Evolutionary conservation across 306 rosid genomes (phyloP), one percentile per base, ranked within the genome.

Genomic region (Fagus sylvatica): DNA sequence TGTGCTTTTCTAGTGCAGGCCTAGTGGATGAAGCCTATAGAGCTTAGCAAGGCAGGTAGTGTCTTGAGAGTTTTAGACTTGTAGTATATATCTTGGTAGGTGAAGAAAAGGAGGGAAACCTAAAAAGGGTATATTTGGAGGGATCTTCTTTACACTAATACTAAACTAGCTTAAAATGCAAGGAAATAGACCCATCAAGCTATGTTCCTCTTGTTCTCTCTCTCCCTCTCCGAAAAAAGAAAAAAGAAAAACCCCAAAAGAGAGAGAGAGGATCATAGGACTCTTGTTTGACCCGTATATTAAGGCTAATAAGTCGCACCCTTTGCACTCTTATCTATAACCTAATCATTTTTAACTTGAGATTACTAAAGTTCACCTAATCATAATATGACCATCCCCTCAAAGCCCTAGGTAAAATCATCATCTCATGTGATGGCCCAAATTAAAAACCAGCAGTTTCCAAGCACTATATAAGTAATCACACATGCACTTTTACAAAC

Each of bases 231-330:
- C 73, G 60, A 5, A 74, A 51, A 39, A 64, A 12, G 53, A 13
- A 37, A 28, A 30, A 32, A 3, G 4, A 55, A 30, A 7, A 57
- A 33, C 15, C 51, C 51, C 49, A 19, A 61, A 30, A 19, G 5
- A 30, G 48, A 28, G 42, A 3, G n/a, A 1, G 19, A 10, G n/a
- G 28, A 22, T 22, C 28, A 22, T 22, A 22, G 28, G 53, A 17
- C 69, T 71, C 79, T 78, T 69, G 77, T 78, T 78, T 78, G 83
- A 78, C 83, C 86, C 65, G 76, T 41, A 53, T 73, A 78, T 61
- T 19, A 34, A 43, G 76, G 62, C 79, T 33, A 66, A 13, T 49
- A 64, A 56, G 65, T 77, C 71, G 76, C 74, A 5, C 42, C 32
- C 30, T 32, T 64, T 22, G 28, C 62, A 19, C 62, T 9, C 13